Base-by-base conservation (phyloP, 2,329 filamentous ascomycete species). In the Fusarium dimerum region DNA sequence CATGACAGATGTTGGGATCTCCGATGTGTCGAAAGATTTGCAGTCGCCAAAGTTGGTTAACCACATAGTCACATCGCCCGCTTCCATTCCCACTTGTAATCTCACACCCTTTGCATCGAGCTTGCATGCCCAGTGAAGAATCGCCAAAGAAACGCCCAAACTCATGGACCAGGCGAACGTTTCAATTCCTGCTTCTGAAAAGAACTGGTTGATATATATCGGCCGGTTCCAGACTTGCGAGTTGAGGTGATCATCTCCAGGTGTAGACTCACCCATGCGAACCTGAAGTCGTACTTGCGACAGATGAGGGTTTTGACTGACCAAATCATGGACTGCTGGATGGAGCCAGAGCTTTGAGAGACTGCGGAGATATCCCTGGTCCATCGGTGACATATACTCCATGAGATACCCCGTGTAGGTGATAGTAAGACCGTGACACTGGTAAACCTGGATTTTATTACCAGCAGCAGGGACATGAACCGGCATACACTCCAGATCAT, bases 31-130 rank as follows among this genome's bases (percentile, higher is more conserved):
- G 3, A 57, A 40, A 11, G 17, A 20, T 8, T 16, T 40, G 55
- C 65, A 66, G 12, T 55, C 50, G 8, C 52, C 57, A 47, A 67
- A 66, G 40, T 55, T 43, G 39, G 53, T 58, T n/a, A 62, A n/a
- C 64, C 61, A 67, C 5, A 67, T 40, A 10, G 29, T 46, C 5
- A 50, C 40, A 2, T 39, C 40, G 17, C n/a, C 45, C 1, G 8
- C n/a, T 13, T 6, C 1, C 11, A 36, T 9, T 1, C 46, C 61
- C 7, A 68, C 38, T 9, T 53, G 46, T 12, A 67, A 66, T 18
- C 63, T 50, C 38, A 66, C 53, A 2, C 63, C 66, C 1, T 36
- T 40, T 4, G 48, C 66, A 29, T 68, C 66, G 1, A 66, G 20
- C 12, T 40, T 36, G 17, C 61, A 67, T 1, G 9, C 41, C 59